Evolutionary conservation across 2,329 filamentous ascomycete genomes (phyloP).

Genomic region (Aspergillus neotritici): DNA sequence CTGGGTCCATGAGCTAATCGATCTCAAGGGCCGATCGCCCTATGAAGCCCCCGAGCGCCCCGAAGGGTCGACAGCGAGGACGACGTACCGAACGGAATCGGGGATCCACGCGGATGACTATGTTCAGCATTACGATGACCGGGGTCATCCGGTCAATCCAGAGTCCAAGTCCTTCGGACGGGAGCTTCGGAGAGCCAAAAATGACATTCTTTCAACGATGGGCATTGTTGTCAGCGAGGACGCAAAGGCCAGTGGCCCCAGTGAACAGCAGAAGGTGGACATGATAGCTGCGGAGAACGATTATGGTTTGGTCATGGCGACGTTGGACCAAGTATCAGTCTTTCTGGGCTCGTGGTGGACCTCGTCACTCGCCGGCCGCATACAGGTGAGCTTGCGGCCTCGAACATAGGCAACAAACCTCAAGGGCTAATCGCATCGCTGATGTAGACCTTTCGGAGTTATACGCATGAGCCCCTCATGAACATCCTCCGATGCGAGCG

Average conservation of each 20-base stretch:
- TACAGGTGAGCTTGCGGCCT: slow-evolving; percentile 29
- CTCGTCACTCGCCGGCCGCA: slow-evolving; percentile 31
- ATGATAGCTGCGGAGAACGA: slow-evolving; percentile 39
- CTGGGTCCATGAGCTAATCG: slow-evolving; percentile 16
- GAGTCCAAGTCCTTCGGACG: slow-evolving; percentile 36
- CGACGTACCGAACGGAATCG: slow-evolving; percentile 20
- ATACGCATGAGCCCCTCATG: slow-evolving; percentile 32
- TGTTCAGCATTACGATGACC: slow-evolving; percentile 44
- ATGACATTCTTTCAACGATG: slow-evolving; percentile 47
- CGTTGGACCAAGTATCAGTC: slow-evolving; percentile 36
- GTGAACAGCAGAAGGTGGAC: slow-evolving; percentile 35
- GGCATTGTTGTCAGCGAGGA: slow-evolving; percentile 44
- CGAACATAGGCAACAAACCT: too few relatives aligned
- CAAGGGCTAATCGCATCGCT: not conserved
- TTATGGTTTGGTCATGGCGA: slow-evolving; percentile 38
- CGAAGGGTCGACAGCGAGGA: slow-evolving; percentile 13
- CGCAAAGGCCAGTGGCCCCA: slow-evolving; percentile 28
- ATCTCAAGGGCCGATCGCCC: slow-evolving; percentile 40
- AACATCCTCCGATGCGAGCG: slow-evolving; percentile 35
- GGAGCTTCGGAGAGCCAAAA: slow-evolving; percentile 44
- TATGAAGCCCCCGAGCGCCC: slow-evolving; percentile 38
- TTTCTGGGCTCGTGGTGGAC: slow-evolving; percentile 42
- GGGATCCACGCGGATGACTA: slow-evolving; percentile 37
- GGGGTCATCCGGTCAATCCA: slow-evolving; percentile 44
- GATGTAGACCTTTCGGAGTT: slow-evolving; percentile 35